phyloP scores from a whole-genome alignment of 1,284 basidiomycete genomes.

The Taiwanofungus camphoratus region DNA sequence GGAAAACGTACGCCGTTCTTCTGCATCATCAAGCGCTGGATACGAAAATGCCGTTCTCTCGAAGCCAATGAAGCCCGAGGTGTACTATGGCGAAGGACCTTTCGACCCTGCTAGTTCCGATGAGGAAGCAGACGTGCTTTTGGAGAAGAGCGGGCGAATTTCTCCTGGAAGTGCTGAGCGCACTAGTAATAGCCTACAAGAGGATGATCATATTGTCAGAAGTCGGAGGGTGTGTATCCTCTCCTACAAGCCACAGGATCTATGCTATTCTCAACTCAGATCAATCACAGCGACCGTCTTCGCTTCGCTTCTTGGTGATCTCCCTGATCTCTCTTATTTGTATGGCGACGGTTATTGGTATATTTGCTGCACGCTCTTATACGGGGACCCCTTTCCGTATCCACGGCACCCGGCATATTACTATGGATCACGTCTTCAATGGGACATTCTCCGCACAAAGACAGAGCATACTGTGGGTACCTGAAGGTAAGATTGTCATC shows the following conservation, averaged over 20 bases:
- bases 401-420: slow-evolving; percentile 60
- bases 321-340: slow-evolving; percentile 47
- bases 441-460: slow-evolving; percentile 65
- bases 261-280: background rate
- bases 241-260: background rate
- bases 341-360: slow-evolving; percentile 56
- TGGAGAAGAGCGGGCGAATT: slow-evolving; percentile 33
- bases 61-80: slow-evolving; percentile 23
- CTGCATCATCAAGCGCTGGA: background rate
- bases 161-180: slow-evolving; percentile 27
- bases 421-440: slow-evolving; percentile 87
- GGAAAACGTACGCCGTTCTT: slow-evolving; percentile 6
- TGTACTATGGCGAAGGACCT: slow-evolving; percentile 65
- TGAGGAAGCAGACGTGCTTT: slow-evolving; percentile 51
- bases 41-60: slow-evolving; percentile 7
- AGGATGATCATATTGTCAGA: slow-evolving; percentile 34
- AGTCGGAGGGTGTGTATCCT: slow-evolving; percentile 28
- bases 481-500: slow-evolving; percentile 81
- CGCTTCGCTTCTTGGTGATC: slow-evolving; percentile 50
- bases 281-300: slow-evolving; percentile 35
- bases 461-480: slow-evolving; percentile 70
- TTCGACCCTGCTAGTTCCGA: slow-evolving; percentile 70
- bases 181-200: slow-evolving; percentile 17
- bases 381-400: slow-evolving; percentile 45
- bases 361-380: slow-evolving; percentile 69